phyloP scores from a whole-genome alignment of 371 early-diverging fungal genomes.

The Chytridium lagenaria region DNA sequence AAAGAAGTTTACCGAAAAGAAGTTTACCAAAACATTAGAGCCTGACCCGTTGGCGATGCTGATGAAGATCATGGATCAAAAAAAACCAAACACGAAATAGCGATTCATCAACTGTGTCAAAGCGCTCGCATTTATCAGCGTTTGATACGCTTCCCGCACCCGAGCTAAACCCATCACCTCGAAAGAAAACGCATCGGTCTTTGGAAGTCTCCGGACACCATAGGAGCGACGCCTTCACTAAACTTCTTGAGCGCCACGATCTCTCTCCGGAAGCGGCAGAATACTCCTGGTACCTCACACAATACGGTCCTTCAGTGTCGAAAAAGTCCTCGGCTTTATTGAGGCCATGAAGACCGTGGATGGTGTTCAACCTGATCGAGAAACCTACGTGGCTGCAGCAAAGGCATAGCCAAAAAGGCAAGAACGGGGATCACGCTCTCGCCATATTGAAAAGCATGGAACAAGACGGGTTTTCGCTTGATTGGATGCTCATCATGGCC shows the following conservation, averaged over 20 bases:
- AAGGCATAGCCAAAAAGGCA: not conserved
- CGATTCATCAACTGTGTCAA: too few species aligned
- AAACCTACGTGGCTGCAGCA: constrained; percentile 8
- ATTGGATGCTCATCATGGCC: constrained; percentile 9
- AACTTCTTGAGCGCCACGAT: not conserved
- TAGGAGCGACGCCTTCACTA: not conserved
- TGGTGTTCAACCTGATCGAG: constrained; percentile 8
- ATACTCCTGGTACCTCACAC: constrained; percentile 5
- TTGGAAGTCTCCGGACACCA: too few species aligned
- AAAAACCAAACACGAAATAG: too few species aligned
- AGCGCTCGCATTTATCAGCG: too few species aligned
- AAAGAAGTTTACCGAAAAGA: too few species aligned
- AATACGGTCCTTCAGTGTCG: constrained; percentile 9
- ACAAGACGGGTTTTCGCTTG: not conserved
- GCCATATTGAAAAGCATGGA: not conserved
- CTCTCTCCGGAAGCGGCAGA: constrained; percentile 7
- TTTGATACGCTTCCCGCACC: too few species aligned
- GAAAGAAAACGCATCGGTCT: too few species aligned
- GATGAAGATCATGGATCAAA: too few species aligned
- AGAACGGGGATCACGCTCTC: constrained; percentile 10
- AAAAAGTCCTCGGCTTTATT: constrained; percentile 1
- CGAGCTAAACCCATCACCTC: too few species aligned
- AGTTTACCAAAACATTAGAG: too few species aligned
- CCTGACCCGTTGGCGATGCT: too few species aligned
- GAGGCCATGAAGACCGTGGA: constrained; percentile 14